Base-by-base conservation (phyloP, 2,329 filamentous ascomycete species). In the Rutstroemia sp. region DNA sequence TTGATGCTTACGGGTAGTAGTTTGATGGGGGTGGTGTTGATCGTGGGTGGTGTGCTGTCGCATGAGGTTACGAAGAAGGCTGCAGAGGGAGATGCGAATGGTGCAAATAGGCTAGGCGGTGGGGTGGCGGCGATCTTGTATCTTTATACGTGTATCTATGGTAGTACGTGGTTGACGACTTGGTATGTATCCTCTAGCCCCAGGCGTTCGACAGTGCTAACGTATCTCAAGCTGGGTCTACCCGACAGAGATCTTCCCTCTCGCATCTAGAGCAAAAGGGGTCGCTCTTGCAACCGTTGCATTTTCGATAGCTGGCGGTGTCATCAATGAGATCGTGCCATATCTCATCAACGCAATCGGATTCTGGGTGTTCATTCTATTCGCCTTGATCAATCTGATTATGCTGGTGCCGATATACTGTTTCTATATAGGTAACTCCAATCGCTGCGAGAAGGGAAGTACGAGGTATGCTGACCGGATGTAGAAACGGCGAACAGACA, bases 361-460 rank as follows among this genome's bases (percentile, higher is more conserved):
- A 4, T 69, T 65, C 44, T 69, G 67, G 67, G 61, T 69, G 9
- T 69, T 70, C 40, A 68, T 69, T 42, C 58, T 69, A 8, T 70
- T 70, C 56, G 67, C 66, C 2, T 42, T 69, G 23, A 64, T 70
- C 8, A 70, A 69, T 40, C 59, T 69, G 10, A 21, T 30, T 8
- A 17, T 36, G 19, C 46, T 48, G 21, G 8, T 48, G 4, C 46
- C 21, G 7, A 48, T 34, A 3, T 42, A 42, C 39, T 42, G 39
- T 19, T 42, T 42, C 39, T 42, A 42, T 9, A 42, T 42, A 5
- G 39, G 39, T 42, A 42, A 42, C 5, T 17, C 19, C 8, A 3
- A 14, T 2, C 14, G 2, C 39, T 42, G 10, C 30, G 10, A 34
- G 2, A 12, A 12, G 12, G 30, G 30, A 34, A 10, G 30, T 3